phyloP scores from a whole-genome alignment of 352 stramenopile species.

The Hyphochytrium catenoides region DNA sequence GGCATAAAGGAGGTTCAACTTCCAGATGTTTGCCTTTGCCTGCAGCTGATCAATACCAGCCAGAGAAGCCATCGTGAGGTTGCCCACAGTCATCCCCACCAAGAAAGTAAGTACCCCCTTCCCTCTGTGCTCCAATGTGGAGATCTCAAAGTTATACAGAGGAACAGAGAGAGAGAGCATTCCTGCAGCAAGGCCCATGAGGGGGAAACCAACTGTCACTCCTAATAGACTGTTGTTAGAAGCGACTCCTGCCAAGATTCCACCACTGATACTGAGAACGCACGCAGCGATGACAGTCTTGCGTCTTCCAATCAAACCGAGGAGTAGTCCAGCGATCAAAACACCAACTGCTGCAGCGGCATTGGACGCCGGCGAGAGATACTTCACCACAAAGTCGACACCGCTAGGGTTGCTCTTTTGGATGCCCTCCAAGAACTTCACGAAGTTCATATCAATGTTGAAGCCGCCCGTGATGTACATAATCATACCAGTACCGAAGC shows the following conservation, averaged over 20 bases:
- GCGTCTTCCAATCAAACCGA: constrained; percentile 30
- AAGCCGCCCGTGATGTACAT: constrained; percentile 33
- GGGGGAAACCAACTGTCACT: constrained; percentile 25
- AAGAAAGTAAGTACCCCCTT: constrained; percentile 35
- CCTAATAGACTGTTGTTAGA: constrained; percentile 26
- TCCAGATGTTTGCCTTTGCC: too few relatives aligned
- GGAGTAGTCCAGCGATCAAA: constrained; percentile 22
- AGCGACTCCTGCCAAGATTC: constrained; percentile 24
- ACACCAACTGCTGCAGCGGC: constrained; percentile 19
- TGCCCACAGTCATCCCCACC: constrained; percentile 28
- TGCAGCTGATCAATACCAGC: too few relatives aligned
- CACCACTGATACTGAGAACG: constrained; percentile 31
- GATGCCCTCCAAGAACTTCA: constrained; percentile 33
- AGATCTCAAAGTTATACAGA: constrained; percentile 53
- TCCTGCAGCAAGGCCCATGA: constrained; percentile 27
- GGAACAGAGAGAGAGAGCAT: constrained; percentile 34
- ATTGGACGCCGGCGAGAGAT: constrained; percentile 25
- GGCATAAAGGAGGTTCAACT: too few relatives aligned
- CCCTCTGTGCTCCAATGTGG: constrained; percentile 37
- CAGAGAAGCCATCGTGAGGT: too few relatives aligned
- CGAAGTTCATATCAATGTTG: constrained; percentile 30
- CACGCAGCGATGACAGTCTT: constrained; percentile 29
- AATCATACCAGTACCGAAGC: constrained; percentile 29
- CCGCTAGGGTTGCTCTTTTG: constrained; percentile 18
- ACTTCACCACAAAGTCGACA: constrained; percentile 30